Conservation (phyloP, 108 stramenopile genomes). For the Cyclotella distinguenda region DNA sequence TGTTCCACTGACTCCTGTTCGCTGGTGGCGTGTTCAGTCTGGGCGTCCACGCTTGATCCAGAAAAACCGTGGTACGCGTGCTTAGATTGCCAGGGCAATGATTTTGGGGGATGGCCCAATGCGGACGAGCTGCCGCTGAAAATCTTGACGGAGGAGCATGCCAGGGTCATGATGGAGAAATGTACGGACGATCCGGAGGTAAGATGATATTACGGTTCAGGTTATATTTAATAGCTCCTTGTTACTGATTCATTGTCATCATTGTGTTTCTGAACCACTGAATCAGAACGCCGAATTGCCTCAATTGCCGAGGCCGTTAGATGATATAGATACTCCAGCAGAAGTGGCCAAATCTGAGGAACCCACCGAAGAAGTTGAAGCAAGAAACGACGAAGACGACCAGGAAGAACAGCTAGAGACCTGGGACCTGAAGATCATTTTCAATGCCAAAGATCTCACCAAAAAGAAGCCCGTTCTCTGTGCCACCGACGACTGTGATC, state of each 20-base stretch:
- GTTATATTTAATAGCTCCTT: not conserved
- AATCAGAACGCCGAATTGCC: not conserved
- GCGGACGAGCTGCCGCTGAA: constrained; percentile 50
- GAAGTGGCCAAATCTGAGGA: not conserved
- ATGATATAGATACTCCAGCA: not conserved
- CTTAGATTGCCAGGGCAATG: constrained; percentile 53
- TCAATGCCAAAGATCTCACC: constrained; percentile 5
- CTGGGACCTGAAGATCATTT: constrained; percentile 45
- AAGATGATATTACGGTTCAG: not conserved
- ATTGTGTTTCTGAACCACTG: not conserved
- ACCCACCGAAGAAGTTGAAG: not conserved
- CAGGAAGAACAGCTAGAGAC: constrained; percentile 22
- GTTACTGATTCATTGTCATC: not conserved
- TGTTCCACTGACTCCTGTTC: constrained; percentile 29
- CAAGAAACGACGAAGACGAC: constrained; percentile 16
- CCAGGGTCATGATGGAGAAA: constrained; percentile 48
- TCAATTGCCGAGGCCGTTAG: not conserved
- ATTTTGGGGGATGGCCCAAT: constrained; percentile 72
- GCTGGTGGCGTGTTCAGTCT: constrained; percentile 41
- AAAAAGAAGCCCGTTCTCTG: constrained; percentile 28
- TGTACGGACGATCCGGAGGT: constrained; percentile 40
- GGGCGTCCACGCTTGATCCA: constrained; percentile 54
- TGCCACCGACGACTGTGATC: constrained; percentile 40
- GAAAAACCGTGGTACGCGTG: constrained; percentile 64
- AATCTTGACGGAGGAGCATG: constrained; percentile 51